Evolutionary conservation across 164 flowering plant species (phyloP).

Genomic region (Berberis thunbergii): DNA sequence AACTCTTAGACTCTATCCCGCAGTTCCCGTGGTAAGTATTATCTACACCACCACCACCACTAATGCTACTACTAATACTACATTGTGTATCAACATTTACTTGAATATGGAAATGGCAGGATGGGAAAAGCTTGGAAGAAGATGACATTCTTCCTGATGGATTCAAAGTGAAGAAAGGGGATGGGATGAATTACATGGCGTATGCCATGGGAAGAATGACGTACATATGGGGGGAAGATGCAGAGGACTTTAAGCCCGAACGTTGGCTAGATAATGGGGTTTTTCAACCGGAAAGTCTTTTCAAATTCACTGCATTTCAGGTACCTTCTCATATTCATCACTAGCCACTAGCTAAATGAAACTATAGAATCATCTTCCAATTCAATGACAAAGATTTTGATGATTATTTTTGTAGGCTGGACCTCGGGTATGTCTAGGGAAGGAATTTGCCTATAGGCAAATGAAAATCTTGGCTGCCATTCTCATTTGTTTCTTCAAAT

Average conservation of each 20-base stretch:
- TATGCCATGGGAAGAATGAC: conserved; percentile 82
- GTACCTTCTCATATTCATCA: conserved; percentile 15
- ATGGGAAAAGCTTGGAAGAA: conserved; percentile 37
- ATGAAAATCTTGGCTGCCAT: conserved; percentile 65
- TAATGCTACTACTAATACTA: no score
- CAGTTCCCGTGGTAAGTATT: conserved; percentile 55
- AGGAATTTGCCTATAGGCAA: conserved; percentile 69
- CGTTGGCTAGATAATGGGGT: conserved; percentile 60
- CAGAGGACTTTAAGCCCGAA: conserved; percentile 53
- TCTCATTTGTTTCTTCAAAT: conserved; percentile 45
- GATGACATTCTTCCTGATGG: conserved; percentile 85
- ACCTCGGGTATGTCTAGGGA: conserved; percentile 64
- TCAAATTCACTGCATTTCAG: conserved; percentile 66
- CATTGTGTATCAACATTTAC: no score
- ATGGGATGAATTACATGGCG: conserved; percentile 41
- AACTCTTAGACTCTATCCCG: conserved; percentile 74
- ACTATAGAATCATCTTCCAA: background rate
- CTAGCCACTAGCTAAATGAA: no score
- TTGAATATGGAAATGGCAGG: conserved; percentile 24
- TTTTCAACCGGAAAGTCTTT: conserved; percentile 57
- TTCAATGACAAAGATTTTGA: background rate
- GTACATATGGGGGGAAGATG: conserved; percentile 72
- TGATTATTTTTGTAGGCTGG: conserved; percentile 45
- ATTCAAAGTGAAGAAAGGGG: conserved; percentile 47
- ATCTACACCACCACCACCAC: no score